phyloP scores from a whole-genome alignment of 148 eudicot genomes.

The Hydrangea macrophylla region DNA sequence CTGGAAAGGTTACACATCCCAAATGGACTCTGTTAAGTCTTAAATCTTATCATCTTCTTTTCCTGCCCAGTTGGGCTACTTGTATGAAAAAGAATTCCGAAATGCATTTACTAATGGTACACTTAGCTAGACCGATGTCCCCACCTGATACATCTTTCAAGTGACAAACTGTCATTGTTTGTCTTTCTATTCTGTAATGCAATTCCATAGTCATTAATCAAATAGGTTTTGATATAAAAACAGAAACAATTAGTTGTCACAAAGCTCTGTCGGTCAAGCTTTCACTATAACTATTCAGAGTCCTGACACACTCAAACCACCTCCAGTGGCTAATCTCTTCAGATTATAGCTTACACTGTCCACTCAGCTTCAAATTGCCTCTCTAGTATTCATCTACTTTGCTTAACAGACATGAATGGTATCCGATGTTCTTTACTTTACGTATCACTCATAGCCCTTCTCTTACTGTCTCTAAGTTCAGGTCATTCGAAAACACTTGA shows the following conservation, averaged over 20 bases:
- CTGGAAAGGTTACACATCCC: too few species aligned
- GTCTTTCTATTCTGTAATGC: not conserved
- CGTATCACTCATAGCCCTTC: not conserved
- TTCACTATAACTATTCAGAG: not conserved
- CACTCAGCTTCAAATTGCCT: not conserved
- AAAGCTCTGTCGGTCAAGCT: conserved; percentile 47
- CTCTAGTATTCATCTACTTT: not conserved
- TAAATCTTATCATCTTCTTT: not conserved
- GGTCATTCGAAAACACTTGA: not conserved
- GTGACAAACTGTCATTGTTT: not conserved
- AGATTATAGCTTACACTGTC: not conserved
- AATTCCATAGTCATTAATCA: too few species aligned
- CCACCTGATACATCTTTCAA: not conserved
- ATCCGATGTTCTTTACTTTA: not conserved
- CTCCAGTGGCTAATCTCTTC: not conserved
- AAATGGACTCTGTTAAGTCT: not conserved
- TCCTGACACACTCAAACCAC: not conserved
- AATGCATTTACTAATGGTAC: too few species aligned
- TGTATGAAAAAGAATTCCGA: too few species aligned
- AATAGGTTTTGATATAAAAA: conserved; percentile 36
- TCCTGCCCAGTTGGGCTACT: not conserved
- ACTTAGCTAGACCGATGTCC: not conserved
- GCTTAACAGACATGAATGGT: not conserved
- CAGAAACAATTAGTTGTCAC: too few species aligned
- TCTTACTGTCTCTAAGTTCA: conserved; percentile 5